Evolutionary conservation across 139 green algal genomes (phyloP), one percentile per base, ranked within the genome.

Genomic region (Astrephomene gubernaculifera): DNA sequence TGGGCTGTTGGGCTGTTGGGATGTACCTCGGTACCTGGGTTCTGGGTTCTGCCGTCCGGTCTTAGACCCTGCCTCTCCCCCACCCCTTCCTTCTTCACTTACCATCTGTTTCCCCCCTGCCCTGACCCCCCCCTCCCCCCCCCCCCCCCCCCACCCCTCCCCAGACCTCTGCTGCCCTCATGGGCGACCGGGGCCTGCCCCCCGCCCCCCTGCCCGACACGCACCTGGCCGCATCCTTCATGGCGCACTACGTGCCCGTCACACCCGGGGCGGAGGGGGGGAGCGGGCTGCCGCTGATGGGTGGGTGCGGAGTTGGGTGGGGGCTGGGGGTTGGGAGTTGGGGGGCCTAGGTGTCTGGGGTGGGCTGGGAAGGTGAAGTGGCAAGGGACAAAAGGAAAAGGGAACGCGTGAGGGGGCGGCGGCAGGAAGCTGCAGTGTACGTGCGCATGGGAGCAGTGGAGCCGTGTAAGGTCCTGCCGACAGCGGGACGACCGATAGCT

Each of bases 161-260:
- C 31, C 74, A 83, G 60, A 83, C 9, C 60, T 60, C 60, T 38
- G 60, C 60, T 9, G 39, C 41, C 1, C 29, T 72, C 12, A 61
- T 73, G 60, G 60, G 72, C 2, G 17, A 49, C 76, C 41, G 76
- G 33, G 7, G 2, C 38, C 25, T 36, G 17, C 19, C 71, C 31
- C 4, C 36, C 35, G n/a, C 38, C 31, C 19, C 71, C 2, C 25
- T 54, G 22, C 4, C 39, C 49, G 76, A 39, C 12, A 8, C 22
- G n/a, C 21, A 24, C 8, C 36, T 74, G 27, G 49, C 76, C 14
- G 27, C 60, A 8, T 31, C 60, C 76, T 83, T 83, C 57, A 41
- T 83, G 57, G 60, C 60, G 76, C 76, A 83, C 61, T 83, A 83
- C 29, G 60, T 83, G 60, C 76, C 76, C 14, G 29, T 27, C 38